Evolutionary conservation across 495 filamentous ascomycete species (phyloP), one percentile per base, ranked within the genome.

Genomic region (Penicillium macrosclerotiorum): DNA sequence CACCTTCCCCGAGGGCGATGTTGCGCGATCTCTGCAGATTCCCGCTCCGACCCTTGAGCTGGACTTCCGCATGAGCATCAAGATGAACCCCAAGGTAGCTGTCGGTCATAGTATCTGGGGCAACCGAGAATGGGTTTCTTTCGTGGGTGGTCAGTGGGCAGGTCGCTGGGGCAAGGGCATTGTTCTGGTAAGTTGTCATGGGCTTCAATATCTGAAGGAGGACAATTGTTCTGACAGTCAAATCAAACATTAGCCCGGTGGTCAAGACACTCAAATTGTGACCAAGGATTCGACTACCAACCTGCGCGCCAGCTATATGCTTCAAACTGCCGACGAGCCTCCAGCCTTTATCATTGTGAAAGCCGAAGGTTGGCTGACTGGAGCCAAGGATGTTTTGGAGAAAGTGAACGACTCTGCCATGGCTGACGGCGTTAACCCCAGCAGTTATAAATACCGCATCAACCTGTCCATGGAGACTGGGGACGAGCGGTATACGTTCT

Each of bases 51-150:
- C 66, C 12, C 68, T 82, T 9, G 76, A 81, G 49, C 64, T 81
- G 34, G 79, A 83, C 50, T 83, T 83, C 60, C 78, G 80, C 43
- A 79, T 83, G 72, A 79, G 74, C 59, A 74, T 83, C 38, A 73
- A 77, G 49, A 60, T 82, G 62, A 82, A 79, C 52, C 71, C 78
- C 1, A 77, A 77, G 50, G 75, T 80, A 20, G 64, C 67, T 1
- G 71, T 81, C 6, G 73, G 76, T 4, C 68, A 61, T 11, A 72
- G 76, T 30, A 65, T 79, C 30, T 78, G 74, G 71, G 79, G 78
- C 19, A 69, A 77, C 41, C 68, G 79, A 37, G 79, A 82, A 39
- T 79, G 74, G 75, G 71, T 81, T 12, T 79, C 77, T 17, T 75
- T 78, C 46, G 54, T 78, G 34, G 76, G 74, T 27, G 80, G 80